phyloP scores from a whole-genome alignment of 768 basidiomycete genomes.

The Amanita polypyramis region DNA sequence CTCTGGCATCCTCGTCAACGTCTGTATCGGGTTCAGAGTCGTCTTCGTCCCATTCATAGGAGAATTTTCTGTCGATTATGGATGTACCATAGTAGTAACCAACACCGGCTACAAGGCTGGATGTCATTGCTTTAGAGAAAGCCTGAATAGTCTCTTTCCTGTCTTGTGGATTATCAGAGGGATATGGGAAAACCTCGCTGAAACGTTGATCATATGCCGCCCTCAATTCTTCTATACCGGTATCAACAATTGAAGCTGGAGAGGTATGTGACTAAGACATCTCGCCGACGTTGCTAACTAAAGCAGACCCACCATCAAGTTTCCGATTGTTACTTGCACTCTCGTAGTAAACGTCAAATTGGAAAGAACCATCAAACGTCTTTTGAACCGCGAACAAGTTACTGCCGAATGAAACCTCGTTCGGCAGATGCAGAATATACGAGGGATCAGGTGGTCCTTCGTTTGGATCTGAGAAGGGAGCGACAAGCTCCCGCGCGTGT shows the following conservation, averaged over 20 bases:
- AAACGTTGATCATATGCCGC: slow-evolving; percentile 60
- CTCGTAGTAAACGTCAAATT: slow-evolving; percentile 86
- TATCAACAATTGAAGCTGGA: slow-evolving; percentile 53
- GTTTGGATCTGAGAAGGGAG: slow-evolving; percentile 40
- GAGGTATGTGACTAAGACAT: background rate
- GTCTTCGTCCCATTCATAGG: slow-evolving; percentile 85
- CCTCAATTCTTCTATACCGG: slow-evolving; percentile 58
- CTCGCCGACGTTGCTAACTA: background rate
- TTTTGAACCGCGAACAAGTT: slow-evolving; percentile 88
- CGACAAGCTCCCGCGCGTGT: slow-evolving; percentile 42
- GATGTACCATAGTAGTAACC: slow-evolving; percentile 93
- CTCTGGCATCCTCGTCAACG: slow-evolving; percentile 29
- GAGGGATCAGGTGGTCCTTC: slow-evolving; percentile 65
- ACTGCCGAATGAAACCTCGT: slow-evolving; percentile 60
- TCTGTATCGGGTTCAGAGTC: slow-evolving; percentile 28
- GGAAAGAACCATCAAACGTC: slow-evolving; percentile 71
- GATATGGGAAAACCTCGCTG: slow-evolving; percentile 56
- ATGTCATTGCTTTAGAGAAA: slow-evolving; percentile 84
- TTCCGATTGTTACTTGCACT: slow-evolving; percentile 56
- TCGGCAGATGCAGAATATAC: slow-evolving; percentile 63
- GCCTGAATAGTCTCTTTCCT: slow-evolving; percentile 39
- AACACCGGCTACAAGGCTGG: slow-evolving; percentile 86
- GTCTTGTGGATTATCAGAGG: slow-evolving; percentile 38
- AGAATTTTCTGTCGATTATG: slow-evolving; percentile 75
- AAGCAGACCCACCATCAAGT: slow-evolving; percentile 44